Percentiles rank a stretch among this genome's conserved stretches.
phyloP scores from a whole-genome alignment of 345 rosid species.

The Sonneratia caseolaris region DNA sequence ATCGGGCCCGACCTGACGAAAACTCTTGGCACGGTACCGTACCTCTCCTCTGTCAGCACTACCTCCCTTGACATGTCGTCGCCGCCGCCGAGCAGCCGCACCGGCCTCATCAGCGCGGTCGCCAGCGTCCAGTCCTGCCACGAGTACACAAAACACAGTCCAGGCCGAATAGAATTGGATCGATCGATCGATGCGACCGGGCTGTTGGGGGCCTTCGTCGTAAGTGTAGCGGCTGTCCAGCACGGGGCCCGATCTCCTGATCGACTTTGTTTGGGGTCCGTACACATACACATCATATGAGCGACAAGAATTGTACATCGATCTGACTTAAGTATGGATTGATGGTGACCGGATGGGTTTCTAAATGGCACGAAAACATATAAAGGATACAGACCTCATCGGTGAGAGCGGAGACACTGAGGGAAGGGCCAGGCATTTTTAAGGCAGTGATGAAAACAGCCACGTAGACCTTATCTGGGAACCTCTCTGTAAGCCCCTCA shows the following conservation, averaged over 20 bases:
- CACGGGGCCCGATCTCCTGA: slow-evolving; percentile 18
- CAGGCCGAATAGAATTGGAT: not conserved
- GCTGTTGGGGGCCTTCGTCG: slow-evolving; percentile 22
- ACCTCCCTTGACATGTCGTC: slow-evolving; percentile 29
- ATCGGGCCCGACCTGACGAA: slow-evolving; percentile 34
- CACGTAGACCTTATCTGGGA: slow-evolving; percentile 17
- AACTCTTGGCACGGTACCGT: slow-evolving; percentile 38
- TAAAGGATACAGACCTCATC: slow-evolving; percentile 16
- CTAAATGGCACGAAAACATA: not conserved
- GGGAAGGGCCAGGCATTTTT: slow-evolving; percentile 34
- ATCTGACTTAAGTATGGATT: too few species aligned
- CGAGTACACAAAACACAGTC: not conserved
- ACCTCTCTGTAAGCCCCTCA: too few species aligned
- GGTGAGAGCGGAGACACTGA: slow-evolving; percentile 19
- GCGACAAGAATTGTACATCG: not conserved
- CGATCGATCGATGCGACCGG: too few species aligned
- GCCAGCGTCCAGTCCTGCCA: slow-evolving; percentile 43
- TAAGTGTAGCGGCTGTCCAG: slow-evolving; percentile 23
- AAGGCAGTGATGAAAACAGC: slow-evolving; percentile 24
- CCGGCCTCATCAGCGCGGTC: slow-evolving; percentile 30
- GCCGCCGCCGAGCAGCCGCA: slow-evolving; percentile 19
- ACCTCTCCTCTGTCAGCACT: slow-evolving; percentile 23
- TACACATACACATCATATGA: not conserved
- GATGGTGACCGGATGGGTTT: not conserved
- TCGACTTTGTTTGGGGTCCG: slow-evolving; percentile 13